Evolutionary conservation across 805 yeast genomes (phyloP), one percentile per base, ranked within the genome.

Genomic region (Candida krabiensis): DNA sequence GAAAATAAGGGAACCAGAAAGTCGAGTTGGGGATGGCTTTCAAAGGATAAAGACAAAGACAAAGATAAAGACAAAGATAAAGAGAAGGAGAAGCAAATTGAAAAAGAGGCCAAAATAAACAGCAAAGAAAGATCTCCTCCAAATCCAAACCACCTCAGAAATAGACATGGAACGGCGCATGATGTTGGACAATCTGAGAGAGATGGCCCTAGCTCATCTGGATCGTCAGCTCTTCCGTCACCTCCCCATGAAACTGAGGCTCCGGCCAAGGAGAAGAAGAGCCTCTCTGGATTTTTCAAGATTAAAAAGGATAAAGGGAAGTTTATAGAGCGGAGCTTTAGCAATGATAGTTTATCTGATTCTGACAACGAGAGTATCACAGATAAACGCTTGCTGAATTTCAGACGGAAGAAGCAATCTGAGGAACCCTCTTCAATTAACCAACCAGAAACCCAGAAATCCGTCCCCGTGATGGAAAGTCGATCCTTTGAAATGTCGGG

Each of bases 91-190:
- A 34, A 27, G 15, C n/a, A 14, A 13, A 16, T 9, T 11, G 37
- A 33, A 4, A 27, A 34, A 12, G 34, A 36, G 8, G n/a, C n/a
- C n/a, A n/a, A n/a, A n/a, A n/a, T n/a, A n/a, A 28, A 23, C 11
- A 35, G 37, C 5, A 30, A 33, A 16, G 42, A 41, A 4, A 43
- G 35, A 15, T 45, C 49, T 3, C 51, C 52, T n/a, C 46, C 50
- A 12, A 43, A 44, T 33, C 46, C 50, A 12, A 43, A 44, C 31
- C 63, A 58, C 36, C 38, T 55, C 6, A 34, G 61, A 19, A 58
- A 56, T 24, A 48, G 63, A 38, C 61, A 58, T 31, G 61, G 61
- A 4, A 48, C 53, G 5, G 54, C 53, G 9, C 34, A 37, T n/a
- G 43, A 37, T n/a, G 29, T 34, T 11, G 27, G 29, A 18, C 26